phyloP scores from a whole-genome alignment of 2,329 filamentous ascomycete species.

The Aspergillus costaricaensis region DNA sequence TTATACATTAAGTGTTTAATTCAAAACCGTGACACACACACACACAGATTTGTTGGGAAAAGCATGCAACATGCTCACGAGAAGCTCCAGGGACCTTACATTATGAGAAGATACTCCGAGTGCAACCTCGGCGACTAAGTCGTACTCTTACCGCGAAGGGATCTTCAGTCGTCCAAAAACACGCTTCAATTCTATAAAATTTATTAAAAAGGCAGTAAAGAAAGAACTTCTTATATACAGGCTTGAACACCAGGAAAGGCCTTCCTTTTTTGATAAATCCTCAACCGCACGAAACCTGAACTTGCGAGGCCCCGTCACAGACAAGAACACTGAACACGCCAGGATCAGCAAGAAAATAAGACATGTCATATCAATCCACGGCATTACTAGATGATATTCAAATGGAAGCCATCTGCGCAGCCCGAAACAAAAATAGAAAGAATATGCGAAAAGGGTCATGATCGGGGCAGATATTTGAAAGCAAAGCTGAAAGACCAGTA shows the following conservation, averaged over 20 bases:
- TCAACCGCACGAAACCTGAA: background rate
- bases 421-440: background rate
- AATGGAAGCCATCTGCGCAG: slow-evolving; percentile 10
- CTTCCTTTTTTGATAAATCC: slow-evolving; percentile 4
- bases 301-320: background rate
- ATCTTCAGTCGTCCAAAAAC: slow-evolving; percentile 7
- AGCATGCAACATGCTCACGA: too few relatives aligned
- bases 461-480: slow-evolving; percentile 1
- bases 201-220: slow-evolving; percentile 24
- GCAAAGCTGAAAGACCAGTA: background rate
- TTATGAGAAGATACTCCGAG: background rate
- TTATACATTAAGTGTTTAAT: too few relatives aligned
- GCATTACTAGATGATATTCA: slow-evolving; percentile 27
- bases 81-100: too few relatives aligned
- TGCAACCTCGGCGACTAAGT: background rate
- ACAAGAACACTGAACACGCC: background rate
- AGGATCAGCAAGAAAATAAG: background rate
- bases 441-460: background rate
- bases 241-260: slow-evolving; percentile 9
- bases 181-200: slow-evolving; percentile 18
- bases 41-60: too few relatives aligned
- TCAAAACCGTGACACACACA: too few relatives aligned
- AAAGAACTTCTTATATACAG: slow-evolving; percentile 25
- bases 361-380: slow-evolving; percentile 7
- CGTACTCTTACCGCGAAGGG: background rate